Evolutionary conservation across 129 eudicot genomes (phyloP).

Genomic region (Ambrosia artemisiifolia): DNA sequence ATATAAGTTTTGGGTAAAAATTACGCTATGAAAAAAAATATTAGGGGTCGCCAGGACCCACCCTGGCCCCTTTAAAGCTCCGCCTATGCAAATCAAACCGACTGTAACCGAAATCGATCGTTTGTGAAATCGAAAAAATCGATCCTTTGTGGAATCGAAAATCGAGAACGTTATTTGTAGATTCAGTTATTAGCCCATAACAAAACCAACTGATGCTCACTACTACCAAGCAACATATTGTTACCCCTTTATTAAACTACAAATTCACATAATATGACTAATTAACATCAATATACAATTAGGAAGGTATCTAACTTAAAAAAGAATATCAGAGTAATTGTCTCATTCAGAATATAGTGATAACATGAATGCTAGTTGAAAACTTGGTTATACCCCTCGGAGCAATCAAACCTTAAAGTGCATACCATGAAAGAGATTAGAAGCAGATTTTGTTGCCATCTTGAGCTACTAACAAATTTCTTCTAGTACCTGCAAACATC

Average conservation of each 20-base stretch:
- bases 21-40: no score
- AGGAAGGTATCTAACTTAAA: neutral
- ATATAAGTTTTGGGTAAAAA: no score
- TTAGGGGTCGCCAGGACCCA: no score
- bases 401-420: slow-evolving; percentile 8
- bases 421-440: slow-evolving; percentile 16
- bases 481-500: slow-evolving; percentile 19
- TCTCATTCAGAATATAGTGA: neutral
- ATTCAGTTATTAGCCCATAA: no score
- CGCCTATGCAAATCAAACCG: no score
- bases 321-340: neutral
- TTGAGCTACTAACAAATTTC: slow-evolving; percentile 9
- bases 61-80: no score
- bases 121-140: no score
- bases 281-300: neutral
- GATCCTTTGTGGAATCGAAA: no score
- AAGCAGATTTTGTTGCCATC: slow-evolving; percentile 31
- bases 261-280: neutral
- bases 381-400: neutral
- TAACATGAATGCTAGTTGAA: slow-evolving; percentile 3
- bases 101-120: no score
- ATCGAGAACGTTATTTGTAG: no score
- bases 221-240: neutral
- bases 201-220: neutral
- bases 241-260: neutral